Evolutionary conservation across 768 basidiomycete genomes (phyloP).

Genomic region (Phaeolepiota aurea): DNA sequence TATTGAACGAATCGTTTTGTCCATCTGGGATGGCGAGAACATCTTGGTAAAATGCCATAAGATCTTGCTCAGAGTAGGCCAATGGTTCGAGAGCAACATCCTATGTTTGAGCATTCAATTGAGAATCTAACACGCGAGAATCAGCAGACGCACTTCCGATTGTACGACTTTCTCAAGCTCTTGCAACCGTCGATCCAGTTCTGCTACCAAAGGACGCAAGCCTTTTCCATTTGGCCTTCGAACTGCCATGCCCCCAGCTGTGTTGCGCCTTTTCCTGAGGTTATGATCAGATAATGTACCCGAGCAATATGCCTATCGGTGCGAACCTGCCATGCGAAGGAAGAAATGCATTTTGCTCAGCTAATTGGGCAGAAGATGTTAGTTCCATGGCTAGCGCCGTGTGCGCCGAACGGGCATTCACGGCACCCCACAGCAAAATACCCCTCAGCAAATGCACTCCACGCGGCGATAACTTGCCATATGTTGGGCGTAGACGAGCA

Average conservation of each 20-base stretch:
- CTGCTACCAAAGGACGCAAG: neutral
- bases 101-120: conserved; percentile 13
- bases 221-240: neutral
- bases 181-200: neutral
- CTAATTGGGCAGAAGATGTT: no score
- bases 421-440: no score
- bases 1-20: conserved; percentile 7
- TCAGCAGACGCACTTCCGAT: neutral
- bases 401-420: no score
- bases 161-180: no score
- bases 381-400: no score
- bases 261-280: no score
- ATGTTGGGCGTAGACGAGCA: no score
- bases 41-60: conserved; percentile 34
- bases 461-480: no score
- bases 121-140: neutral
- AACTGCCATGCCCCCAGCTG: neutral
- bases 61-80: conserved; percentile 32
- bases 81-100: conserved; percentile 20
- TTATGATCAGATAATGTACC: conserved; percentile 6
- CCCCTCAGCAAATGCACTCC: no score
- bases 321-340: no score
- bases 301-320: no score
- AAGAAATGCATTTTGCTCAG: no score
- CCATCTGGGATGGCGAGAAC: conserved; percentile 25